A percentile compares a stretch with the other conserved stretches of the same genome.
Conservation (phyloP, 2,329 filamentous ascomycete species). For the Talaromyces sp. region DNA sequence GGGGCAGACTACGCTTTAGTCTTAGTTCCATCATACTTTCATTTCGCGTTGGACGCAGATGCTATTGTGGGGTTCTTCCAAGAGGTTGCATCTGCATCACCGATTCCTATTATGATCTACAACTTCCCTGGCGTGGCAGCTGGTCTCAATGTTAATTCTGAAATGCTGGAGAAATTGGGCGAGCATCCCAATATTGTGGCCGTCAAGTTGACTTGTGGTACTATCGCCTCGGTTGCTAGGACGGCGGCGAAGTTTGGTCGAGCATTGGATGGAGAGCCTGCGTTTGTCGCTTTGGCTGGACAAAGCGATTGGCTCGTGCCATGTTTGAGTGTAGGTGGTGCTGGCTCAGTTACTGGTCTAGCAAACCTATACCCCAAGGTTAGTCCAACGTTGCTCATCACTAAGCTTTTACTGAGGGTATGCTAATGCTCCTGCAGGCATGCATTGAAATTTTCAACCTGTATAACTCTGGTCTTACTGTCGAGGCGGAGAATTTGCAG, state of each 20-base stretch:
- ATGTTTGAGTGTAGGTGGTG: conserved; percentile 60
- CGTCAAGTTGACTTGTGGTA: conserved; percentile 43
- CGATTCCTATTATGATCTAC: conserved; percentile 52
- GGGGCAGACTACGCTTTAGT: conserved; percentile 75
- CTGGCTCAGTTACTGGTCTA: conserved; percentile 65
- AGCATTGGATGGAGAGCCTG: conserved; percentile 14
- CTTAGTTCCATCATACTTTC: conserved; percentile 73
- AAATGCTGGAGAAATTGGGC: conserved; percentile 34
- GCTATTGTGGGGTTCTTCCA: conserved; percentile 65
- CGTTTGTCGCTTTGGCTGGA: conserved; percentile 46
- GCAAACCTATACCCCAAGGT: conserved; percentile 63
- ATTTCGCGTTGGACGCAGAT: conserved; percentile 63
- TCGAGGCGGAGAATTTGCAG: conserved; percentile 55
- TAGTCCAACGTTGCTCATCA: conserved; percentile 6
- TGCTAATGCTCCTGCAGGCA: conserved; percentile 23
- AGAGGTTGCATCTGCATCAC: conserved; percentile 59
- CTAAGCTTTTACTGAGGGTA: too few species aligned
- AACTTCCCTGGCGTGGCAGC: conserved; percentile 51
- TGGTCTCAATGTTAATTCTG: conserved; percentile 50
- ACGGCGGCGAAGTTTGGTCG: conserved; percentile 40
- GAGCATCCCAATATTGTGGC: conserved; percentile 40
- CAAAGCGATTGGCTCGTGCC: conserved; percentile 56
- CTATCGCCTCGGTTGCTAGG: conserved; percentile 47
- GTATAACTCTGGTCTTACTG: conserved; percentile 50
- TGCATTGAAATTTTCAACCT: conserved; percentile 56